Base-by-base conservation (phyloP, 208 protist genomes). In the Phytomonas sp. region DNA sequence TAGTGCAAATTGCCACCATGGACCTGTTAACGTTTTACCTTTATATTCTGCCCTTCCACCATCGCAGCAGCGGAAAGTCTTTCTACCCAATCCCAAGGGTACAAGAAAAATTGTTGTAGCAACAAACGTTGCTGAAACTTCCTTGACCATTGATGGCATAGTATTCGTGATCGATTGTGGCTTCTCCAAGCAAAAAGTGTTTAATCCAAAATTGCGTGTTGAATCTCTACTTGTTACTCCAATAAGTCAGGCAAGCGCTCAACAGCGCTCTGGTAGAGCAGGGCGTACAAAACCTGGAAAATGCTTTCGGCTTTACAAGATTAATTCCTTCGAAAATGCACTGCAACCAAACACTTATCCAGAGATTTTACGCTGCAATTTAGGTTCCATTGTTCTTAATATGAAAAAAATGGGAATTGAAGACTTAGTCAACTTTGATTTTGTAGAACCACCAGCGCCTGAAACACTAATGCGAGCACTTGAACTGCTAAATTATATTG, bases 61-160 rank as follows among this genome's bases (percentile, higher is more conserved):
- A 8, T 97, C 99, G 62, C 96, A 98, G 77, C 98, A 99, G 88
- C 91, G 93, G 2, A 81, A 86, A 40, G 98, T 99, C 37, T 99
- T 99, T 79, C 89, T 99, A 65, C 85, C 91, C 5, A 90, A 95
- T 11, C 89, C 90, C 1, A 62, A 63, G 29, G 91, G 91, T n/a
- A 84, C 78, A 3, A 78, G 97, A 32, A 99, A 99, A 78, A 90
- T 98, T 69, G 94, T 99, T 49, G 87, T 99, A 29, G 97, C 98
- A 0, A 99, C 98, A 11, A 99, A 99, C 73, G 99, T 99, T 70
- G 98, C 99, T 4, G 98, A 99, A 78, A 99, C 98, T 0, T 99
- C 97, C 0, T 76, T 99, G 49, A 99, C 99, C 30, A 99, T 99
- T 75, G 98, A 99, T 76, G 98, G 98, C 33, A 98, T 99, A 69